These are phyloP conservation scores for Candida caryicola DNA, from an alignment of 805 yeast genomes.

Conservation along the genomic window DNA sequence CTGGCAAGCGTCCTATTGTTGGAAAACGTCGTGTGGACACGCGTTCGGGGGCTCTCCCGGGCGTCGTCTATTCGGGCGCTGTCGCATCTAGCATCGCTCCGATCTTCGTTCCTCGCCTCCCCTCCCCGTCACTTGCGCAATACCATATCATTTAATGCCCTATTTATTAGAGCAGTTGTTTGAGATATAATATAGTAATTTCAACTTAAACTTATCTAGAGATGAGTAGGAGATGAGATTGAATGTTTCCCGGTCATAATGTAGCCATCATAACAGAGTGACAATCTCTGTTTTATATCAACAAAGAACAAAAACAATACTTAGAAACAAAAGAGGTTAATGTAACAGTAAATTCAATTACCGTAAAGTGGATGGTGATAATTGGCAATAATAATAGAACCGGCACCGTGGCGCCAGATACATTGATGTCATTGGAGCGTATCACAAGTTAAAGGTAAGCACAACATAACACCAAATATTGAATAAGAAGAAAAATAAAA, in stretches of 20 bases:
- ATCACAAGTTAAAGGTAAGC: neutral
- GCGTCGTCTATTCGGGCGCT: neutral
- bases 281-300: neutral
- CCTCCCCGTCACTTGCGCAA: neutral
- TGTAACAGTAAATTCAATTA: neutral
- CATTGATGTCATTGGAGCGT: neutral
- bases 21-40: no score
- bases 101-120: neutral
- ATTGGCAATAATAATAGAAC: neutral
- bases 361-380: neutral
- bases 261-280: neutral
- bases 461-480: constrained; percentile 2
- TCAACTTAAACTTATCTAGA: neutral
- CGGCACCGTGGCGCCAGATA: neutral
- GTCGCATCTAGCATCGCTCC: neutral
- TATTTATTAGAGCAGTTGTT: neutral
- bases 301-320: neutral
- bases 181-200: neutral
- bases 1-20: no score
- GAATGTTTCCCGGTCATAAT: neutral
- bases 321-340: neutral
- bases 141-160: neutral
- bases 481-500: constrained; percentile 2
- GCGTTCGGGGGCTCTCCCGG: no score
- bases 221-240: neutral